Evolutionary conservation across 1,139 yeast genomes (phyloP), one percentile per base, ranked within the genome.

Genomic region (Entelexis paramagnoliae): DNA sequence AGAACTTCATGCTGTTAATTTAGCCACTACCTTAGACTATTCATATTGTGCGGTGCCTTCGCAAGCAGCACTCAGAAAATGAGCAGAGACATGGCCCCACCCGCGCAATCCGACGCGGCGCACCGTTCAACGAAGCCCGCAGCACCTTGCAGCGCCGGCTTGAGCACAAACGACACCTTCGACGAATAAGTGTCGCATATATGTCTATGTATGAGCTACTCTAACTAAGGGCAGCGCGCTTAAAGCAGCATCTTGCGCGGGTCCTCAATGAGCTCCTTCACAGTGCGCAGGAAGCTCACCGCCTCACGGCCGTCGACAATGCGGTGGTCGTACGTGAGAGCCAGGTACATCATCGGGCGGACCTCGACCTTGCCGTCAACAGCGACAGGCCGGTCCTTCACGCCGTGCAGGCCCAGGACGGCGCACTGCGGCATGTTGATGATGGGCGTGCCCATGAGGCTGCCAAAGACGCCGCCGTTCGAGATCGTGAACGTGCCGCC

Each of bases 321-420:
- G 77, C 98, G 84, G 76, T 91, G 99, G 69, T 91, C 99, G 70
- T 91, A 91, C 55, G 98, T 91, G 71, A 91, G 81, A 53, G 99
- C 99, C 67, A 93, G 75, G 79, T 91, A 93, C 98, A 93, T 93
- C 98, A 91, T 91, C 70, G 99, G 99, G 76, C 97, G 85, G 42
- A 93, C 79, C 62, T 86, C 98, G 63, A 91, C 79, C 76, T 91
- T 91, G 52, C 98, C 98, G 62, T 91, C 83, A 56, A 91, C 89
- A 56, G 93, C 93, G 55, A 91, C 96, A 50, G 98, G 94, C 76
- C 98, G 88, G 71, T 91, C 91, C 76, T 91, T 93, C 64, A 86
- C 86, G 70, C 97, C 97, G 66, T 91, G 99, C 67, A 91, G 79
- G 64, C 99, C 99, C 63, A 91, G 79, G 44, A 91, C 98, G 46